Evolutionary conservation across 495 filamentous ascomycete species (phyloP).

Genomic region (Apiosordaria backusii): DNA sequence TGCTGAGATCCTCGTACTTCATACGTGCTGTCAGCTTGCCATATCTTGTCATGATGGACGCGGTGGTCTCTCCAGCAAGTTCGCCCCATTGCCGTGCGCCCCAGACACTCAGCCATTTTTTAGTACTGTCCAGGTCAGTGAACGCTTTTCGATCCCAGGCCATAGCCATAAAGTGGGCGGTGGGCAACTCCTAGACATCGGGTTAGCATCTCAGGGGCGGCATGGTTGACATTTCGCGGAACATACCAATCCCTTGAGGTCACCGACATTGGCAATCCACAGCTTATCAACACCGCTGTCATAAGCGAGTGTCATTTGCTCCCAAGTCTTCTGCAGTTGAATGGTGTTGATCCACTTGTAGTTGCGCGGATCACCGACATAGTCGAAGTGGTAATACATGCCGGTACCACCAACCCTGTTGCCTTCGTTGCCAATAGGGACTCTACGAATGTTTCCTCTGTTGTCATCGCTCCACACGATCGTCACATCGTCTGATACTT

Average conservation of each 20-base stretch:
- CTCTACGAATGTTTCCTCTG: slow-evolving; percentile 57
- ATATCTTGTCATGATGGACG: slow-evolving; percentile 52
- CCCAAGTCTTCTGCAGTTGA: slow-evolving; percentile 53
- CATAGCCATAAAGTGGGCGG: slow-evolving; percentile 57
- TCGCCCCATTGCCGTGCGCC: slow-evolving; percentile 35
- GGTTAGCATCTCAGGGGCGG: neutral
- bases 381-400: slow-evolving; percentile 68
- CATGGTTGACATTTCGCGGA: neutral
- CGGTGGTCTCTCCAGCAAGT: slow-evolving; percentile 38
- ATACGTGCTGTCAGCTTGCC: slow-evolving; percentile 52
- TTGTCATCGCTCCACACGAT: slow-evolving; percentile 68
- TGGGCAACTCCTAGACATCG: slow-evolving; percentile 45
- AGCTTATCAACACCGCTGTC: slow-evolving; percentile 54
- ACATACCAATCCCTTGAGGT: slow-evolving; percentile 55
- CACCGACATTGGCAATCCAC: slow-evolving; percentile 67
- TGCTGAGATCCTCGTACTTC: slow-evolving; percentile 56
- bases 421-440: slow-evolving; percentile 56
- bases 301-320: slow-evolving; percentile 53
- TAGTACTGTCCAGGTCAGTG: slow-evolving; percentile 40
- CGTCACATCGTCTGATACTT: slow-evolving; percentile 61
- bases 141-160: slow-evolving; percentile 54
- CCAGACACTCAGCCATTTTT: slow-evolving; percentile 48
- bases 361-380: slow-evolving; percentile 54
- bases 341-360: slow-evolving; percentile 66
- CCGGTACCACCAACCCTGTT: slow-evolving; percentile 54